These are phyloP conservation scores for Picochlorum sp. DNA, from an alignment of 139 green algal species.

Conservation along the genomic window DNA sequence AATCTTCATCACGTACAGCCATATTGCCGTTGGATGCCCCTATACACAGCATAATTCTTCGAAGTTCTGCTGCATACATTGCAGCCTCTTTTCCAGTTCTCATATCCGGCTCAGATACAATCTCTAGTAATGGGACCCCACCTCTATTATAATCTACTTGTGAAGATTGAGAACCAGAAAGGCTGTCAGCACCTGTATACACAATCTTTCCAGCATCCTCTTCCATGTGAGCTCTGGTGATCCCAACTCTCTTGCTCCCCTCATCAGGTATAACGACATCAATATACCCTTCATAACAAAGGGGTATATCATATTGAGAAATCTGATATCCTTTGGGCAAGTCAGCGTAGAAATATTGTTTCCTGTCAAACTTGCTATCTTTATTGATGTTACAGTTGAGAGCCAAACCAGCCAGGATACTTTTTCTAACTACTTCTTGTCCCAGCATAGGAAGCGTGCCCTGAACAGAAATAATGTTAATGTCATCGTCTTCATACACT, in stretches of 20 bases:
- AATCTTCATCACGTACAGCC: slow-evolving; percentile 27
- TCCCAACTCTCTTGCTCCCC: slow-evolving; percentile 27
- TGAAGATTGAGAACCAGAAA: slow-evolving; percentile 56
- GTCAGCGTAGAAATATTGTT: slow-evolving; percentile 99
- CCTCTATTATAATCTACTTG: slow-evolving; percentile 84
- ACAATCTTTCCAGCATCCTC: slow-evolving; percentile 94
- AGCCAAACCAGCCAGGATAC: slow-evolving; percentile 70
- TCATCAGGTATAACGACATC: slow-evolving; percentile 46
- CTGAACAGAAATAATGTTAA: slow-evolving; percentile 30
- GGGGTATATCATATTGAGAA: slow-evolving; percentile 85
- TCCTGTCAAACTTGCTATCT: slow-evolving; percentile 94
- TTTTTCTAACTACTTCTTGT: slow-evolving; percentile 56
- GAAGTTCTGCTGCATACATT: slow-evolving; percentile 83
- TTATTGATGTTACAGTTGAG: slow-evolving; percentile 64
- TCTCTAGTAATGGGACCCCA: slow-evolving; percentile 90
- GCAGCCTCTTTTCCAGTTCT: slow-evolving; percentile 75
- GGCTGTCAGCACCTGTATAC: slow-evolving; percentile 55
- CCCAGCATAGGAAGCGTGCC: slow-evolving; percentile 84
- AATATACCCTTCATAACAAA: slow-evolving; percentile 51
- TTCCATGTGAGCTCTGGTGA: slow-evolving; percentile 82
- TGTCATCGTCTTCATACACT: background rate
- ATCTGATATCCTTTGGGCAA: slow-evolving; percentile 98
- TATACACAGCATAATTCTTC: slow-evolving; percentile 76
- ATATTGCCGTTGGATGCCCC: slow-evolving; percentile 88
- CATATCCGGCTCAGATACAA: slow-evolving; percentile 94